Conservation (phyloP, 148 eudicot genomes). For the Silene latifolia region DNA sequence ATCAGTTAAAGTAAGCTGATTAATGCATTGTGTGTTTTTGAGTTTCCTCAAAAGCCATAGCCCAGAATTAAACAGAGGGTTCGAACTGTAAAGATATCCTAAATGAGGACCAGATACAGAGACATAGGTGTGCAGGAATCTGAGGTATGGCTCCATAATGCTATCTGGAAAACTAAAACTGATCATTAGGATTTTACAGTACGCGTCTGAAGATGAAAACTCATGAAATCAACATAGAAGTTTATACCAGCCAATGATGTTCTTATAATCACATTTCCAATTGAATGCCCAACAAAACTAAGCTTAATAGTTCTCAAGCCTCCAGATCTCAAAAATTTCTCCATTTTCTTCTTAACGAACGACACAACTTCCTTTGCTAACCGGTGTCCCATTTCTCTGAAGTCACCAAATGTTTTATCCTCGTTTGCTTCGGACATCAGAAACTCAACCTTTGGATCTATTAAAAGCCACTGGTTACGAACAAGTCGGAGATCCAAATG, state of each 20-base stretch:
- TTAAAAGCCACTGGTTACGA: slow-evolving; percentile 92
- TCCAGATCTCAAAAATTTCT: slow-evolving; percentile 74
- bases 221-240: slow-evolving; percentile 20
- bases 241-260: slow-evolving; percentile 77
- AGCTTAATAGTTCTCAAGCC: slow-evolving; percentile 62
- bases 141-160: slow-evolving; percentile 84
- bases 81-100: slow-evolving; percentile 94
- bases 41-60: slow-evolving; percentile 94
- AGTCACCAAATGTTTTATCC: slow-evolving; percentile 93
- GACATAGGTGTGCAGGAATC: slow-evolving; percentile 78
- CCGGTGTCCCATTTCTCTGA: slow-evolving; percentile 95
- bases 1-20: slow-evolving; percentile 93
- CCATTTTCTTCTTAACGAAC: slow-evolving; percentile 82
- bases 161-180: slow-evolving; percentile 57
- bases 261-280: slow-evolving; percentile 93
- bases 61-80: slow-evolving; percentile 90
- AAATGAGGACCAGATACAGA: slow-evolving; percentile 97
- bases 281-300: slow-evolving; percentile 98
- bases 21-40: slow-evolving; percentile 83
- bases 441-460: slow-evolving; percentile 85
- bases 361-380: slow-evolving; percentile 80
- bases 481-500: slow-evolving; percentile 95
- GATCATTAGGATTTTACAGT: slow-evolving; percentile 28
- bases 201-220: slow-evolving; percentile 11
- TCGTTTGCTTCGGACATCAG: slow-evolving; percentile 95